Base-by-base conservation (phyloP, 805 yeast species). In the Zygosaccharomyces bailii region DNA sequence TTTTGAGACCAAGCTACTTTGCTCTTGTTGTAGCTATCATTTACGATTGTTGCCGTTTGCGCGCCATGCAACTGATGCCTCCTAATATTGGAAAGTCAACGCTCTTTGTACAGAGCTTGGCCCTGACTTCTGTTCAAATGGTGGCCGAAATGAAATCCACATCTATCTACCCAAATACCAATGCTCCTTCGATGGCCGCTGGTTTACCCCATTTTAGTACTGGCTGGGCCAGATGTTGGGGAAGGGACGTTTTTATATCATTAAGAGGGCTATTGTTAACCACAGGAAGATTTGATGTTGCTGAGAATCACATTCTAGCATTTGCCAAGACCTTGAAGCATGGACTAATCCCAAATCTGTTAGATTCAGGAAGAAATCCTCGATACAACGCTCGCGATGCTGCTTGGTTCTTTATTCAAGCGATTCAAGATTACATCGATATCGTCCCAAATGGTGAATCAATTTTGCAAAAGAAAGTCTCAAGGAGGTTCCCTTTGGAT, bases 221-320 rank as follows among this genome's bases (percentile, higher is more conserved):
- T 46, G 88, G 84, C 52, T 90, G 85, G 65, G 89, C 91, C 96
- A 76, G 99, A 64, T 88, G 96, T 62, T 91, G 99, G 99, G 99
- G 99, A 17, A 77, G 99, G 60, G 99, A 91, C 66, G 95, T 89
- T 0, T 93, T 93, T 61, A 84, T 91, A 36, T 77, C 96, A 0
- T 73, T 85, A 34, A 72, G 96, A 49, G 99, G 99, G 0, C 71
- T 91, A 39, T 67, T 89, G 44, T 68, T 89, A 18, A 82, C 85
- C 1, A 77, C 96, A 0, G 90, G 84, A 8, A 73, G 98, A 44
- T 80, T 62, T 58, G 86, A 84, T 0, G 88, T 82, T 35, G 97
- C 97, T 1, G 82, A 75, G 56, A 61, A 67, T 31, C 99, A 91
- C 61, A 87, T 91, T 48, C 66, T 90, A 37, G 85, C 84, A 6